phyloP scores from a whole-genome alignment of 164 flowering plant species.

The Vitis rupestris region DNA sequence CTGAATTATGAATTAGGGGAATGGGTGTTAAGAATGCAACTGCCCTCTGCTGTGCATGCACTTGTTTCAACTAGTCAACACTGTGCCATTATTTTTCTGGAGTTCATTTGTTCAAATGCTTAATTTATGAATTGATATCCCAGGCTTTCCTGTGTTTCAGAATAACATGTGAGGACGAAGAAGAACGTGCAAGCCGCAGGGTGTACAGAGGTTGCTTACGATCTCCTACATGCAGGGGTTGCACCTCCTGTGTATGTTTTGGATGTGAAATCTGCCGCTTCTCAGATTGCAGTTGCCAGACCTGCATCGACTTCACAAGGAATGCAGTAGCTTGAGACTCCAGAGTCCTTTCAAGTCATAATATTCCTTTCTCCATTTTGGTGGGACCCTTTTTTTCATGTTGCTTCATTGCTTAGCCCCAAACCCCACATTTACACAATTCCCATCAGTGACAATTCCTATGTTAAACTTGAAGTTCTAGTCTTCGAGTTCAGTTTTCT shows the following conservation, averaged over 20 bases:
- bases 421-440: conserved; percentile 3
- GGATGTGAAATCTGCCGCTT: conserved; percentile 84
- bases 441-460: conserved; percentile 3
- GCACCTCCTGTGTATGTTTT: conserved; percentile 86
- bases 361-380: not conserved
- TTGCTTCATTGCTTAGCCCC: not conserved
- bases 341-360: not conserved
- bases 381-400: not conserved
- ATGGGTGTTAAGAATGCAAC: too few relatives aligned
- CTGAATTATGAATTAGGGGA: too few relatives aligned
- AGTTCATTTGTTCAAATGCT: not conserved
- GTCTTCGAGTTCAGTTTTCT: conserved; percentile 16
- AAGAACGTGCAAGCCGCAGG: conserved; percentile 78
- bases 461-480: conserved; percentile 17
- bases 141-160: conserved; percentile 29
- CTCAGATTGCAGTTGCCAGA: conserved; percentile 86
- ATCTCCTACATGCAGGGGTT: conserved; percentile 71
- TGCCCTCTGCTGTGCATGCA: too few relatives aligned
- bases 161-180: conserved; percentile 65
- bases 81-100: too few relatives aligned
- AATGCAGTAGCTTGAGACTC: conserved; percentile 43
- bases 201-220: conserved; percentile 74
- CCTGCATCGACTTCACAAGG: conserved; percentile 72
- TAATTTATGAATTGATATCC: not conserved
- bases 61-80: too few relatives aligned